These are phyloP conservation scores for Leptomonas pyrrhocoris DNA, from an alignment of 208 protist species.

Conservation along the genomic window DNA sequence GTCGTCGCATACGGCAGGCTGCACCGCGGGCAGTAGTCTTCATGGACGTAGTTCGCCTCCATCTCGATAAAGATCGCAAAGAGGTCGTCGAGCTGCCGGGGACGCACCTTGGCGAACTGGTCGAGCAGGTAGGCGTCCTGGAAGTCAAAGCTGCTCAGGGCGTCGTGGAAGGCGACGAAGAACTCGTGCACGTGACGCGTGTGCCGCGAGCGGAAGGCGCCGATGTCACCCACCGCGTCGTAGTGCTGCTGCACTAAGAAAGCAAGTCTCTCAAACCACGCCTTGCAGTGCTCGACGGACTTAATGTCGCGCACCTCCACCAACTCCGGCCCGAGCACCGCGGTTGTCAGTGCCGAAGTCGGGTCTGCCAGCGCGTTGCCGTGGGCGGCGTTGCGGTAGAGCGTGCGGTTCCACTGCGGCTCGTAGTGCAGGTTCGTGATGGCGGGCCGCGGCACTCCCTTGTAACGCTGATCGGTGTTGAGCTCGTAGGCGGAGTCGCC, in stretches of 20 bases:
- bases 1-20: slow-evolving; percentile 83
- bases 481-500: slow-evolving; percentile 74
- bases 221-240: slow-evolving; percentile 88
- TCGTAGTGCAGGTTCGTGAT: slow-evolving; percentile 87
- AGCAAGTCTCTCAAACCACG: slow-evolving; percentile 82
- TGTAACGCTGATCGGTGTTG: slow-evolving; percentile 71
- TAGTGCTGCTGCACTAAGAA: slow-evolving; percentile 87
- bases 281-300: slow-evolving; percentile 81
- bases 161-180: slow-evolving; percentile 89
- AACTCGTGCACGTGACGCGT: slow-evolving; percentile 88
- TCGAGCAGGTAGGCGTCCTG: slow-evolving; percentile 76
- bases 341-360: slow-evolving; percentile 57
- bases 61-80: slow-evolving; percentile 93
- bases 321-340: slow-evolving; percentile 81
- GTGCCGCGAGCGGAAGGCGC: slow-evolving; percentile 74
- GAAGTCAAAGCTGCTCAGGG: slow-evolving; percentile 85
- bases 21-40: slow-evolving; percentile 87
- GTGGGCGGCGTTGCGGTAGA: slow-evolving; percentile 71
- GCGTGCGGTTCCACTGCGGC: slow-evolving; percentile 73
- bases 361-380: slow-evolving; percentile 68
- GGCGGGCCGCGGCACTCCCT: slow-evolving; percentile 68
- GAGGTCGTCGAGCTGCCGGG: slow-evolving; percentile 71
- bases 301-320: slow-evolving; percentile 80
- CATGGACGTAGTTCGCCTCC: slow-evolving; percentile 87
- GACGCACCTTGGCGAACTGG: slow-evolving; percentile 62